Evolutionary conservation across 352 stramenopile genomes (phyloP), one percentile per base, ranked within the genome.

Genomic region (Phytopythium mirpurense): DNA sequence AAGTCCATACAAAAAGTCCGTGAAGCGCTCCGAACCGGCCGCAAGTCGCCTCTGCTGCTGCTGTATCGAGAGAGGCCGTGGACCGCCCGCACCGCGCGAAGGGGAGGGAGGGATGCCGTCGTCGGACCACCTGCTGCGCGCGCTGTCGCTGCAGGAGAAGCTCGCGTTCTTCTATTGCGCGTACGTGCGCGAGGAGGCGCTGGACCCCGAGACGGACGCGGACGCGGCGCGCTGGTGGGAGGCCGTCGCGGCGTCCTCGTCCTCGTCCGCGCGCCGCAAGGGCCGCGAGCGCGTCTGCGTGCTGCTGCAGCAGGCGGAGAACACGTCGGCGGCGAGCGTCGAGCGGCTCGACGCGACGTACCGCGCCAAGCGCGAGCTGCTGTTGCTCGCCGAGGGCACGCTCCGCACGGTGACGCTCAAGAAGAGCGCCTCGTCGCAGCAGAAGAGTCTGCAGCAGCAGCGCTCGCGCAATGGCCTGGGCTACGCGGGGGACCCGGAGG

Each of bases 131-230:
- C 36, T 67, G 57, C 68, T 78, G 34, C 57, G 61, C 56, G 51
- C 41, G 62, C 63, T 85, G 45, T 84, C 77, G 46, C 69, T 85
- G 46, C 67, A 88, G n/a, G 79, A 88, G 67, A 86, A 86, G 46
- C 71, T 90, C 10, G 67, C 79, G 38, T 83, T 70, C 45, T 90
- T 90, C 51, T 90, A 87, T 56, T 85, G 79, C 60, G 66, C 61
- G 16, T 90, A 88, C 58, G 70, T 88, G 51, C 74, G 68, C 32
- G 79, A 90, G 52, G 77, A 88, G 56, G 27, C 49, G 4, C 32
- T 83, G 0, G 74, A 88, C 24, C 57, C 43, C 1, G 72, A 85
- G 14, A 51, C 74, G 2, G 79, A 90, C 34, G 45, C 54, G 12
- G 77, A 90, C 44, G 67, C 67, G 31, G 61, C 72, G 57, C 74